Base-by-base conservation (phyloP, 768 basidiomycete species). In the Auriculariales sp. region DNA sequence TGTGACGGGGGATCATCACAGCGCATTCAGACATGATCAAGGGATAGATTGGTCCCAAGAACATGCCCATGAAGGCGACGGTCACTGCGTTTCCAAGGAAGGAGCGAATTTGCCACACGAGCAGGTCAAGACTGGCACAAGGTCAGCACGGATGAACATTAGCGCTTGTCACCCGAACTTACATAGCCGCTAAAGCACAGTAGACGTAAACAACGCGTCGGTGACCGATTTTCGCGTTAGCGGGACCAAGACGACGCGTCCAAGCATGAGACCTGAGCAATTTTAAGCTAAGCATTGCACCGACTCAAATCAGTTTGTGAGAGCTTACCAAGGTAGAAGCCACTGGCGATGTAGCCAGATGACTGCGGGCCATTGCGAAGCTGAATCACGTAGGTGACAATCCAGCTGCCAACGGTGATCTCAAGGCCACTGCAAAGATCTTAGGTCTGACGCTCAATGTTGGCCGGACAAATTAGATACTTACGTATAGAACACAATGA, bases 321-420 rank as follows among this genome's bases (percentile, higher is more conserved):
- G 14, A n/a, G 5, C 49, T 17, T 32, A 55, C 53, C 52, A 19
- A 69, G 71, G 53, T 72, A 74, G 62, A 73, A 73, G 4, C 71
- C 73, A 12, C 69, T 61, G 3, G 72, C 70, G 51, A 74, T 67
- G 55, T 75, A 77, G 3, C 76, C 74, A 14, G 75, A 61, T 1
- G 63, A 61, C 1, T 66, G 57, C 2, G 74, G 74, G 17, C 74
- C 75, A 3, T 66, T 66, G 10, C 74, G 65, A 22, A 68, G 62
- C 3, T 66, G 55, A 9, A 69, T 66, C 27, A 76, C 63, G 54
- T 68, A 78, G 7, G 73, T 75, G 7, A 76, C 75, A 28, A 71
- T 74, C 75, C 76, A 78, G 0, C 74, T 74, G 46, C 10, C 56
- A n/a, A n/a, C n/a, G n/a, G n/a, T n/a, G n/a, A n/a, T n/a, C n/a